Conservation (phyloP, 2,329 filamentous ascomycete genomes). For the Talaromyces sp. region DNA sequence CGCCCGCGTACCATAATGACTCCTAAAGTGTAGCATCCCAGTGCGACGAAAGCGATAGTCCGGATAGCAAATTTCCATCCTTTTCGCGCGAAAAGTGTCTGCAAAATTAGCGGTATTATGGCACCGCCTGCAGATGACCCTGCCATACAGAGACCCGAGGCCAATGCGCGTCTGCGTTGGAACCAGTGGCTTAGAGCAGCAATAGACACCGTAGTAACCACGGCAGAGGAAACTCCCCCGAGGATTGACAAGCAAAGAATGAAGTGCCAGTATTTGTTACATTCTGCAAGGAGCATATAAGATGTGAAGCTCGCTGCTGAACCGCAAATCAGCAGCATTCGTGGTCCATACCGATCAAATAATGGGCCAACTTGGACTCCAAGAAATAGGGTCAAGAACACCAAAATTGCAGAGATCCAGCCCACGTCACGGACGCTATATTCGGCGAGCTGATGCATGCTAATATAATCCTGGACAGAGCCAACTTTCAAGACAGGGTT, state of each 20-base stretch:
- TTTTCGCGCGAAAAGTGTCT: conserved; percentile 29
- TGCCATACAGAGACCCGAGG: conserved; percentile 40
- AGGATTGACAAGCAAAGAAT: conserved; percentile 39
- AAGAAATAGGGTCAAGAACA: conserved; percentile 45
- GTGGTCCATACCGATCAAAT: conserved; percentile 49
- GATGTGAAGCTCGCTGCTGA: conserved; percentile 37
- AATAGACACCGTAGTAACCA: conserved; percentile 38
- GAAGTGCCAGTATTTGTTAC: conserved; percentile 50
- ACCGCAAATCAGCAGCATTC: conserved; percentile 39
- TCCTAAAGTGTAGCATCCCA: conserved; percentile 32
- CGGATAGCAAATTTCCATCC: conserved; percentile 39
- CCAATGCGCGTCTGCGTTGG: conserved; percentile 34
- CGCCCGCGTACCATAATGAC: conserved; percentile 35
- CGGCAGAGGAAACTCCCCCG: conserved; percentile 34
- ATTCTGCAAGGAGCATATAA: conserved; percentile 49
- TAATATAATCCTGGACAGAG: conserved; percentile 49
- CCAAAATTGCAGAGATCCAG: conserved; percentile 50
- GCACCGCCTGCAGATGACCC: conserved; percentile 40
- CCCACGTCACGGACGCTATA: conserved; percentile 47
- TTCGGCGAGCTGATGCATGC: conserved; percentile 42
- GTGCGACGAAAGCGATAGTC: conserved; percentile 35
- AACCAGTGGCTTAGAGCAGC: conserved; percentile 44
- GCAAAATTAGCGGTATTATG: conserved; percentile 36
- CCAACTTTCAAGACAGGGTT: conserved; percentile 34
- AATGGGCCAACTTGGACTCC: conserved; percentile 50